Evolutionary conservation across 1,284 basidiomycete species (phyloP).

Genomic region (Papiliotrema nemorosa): DNA sequence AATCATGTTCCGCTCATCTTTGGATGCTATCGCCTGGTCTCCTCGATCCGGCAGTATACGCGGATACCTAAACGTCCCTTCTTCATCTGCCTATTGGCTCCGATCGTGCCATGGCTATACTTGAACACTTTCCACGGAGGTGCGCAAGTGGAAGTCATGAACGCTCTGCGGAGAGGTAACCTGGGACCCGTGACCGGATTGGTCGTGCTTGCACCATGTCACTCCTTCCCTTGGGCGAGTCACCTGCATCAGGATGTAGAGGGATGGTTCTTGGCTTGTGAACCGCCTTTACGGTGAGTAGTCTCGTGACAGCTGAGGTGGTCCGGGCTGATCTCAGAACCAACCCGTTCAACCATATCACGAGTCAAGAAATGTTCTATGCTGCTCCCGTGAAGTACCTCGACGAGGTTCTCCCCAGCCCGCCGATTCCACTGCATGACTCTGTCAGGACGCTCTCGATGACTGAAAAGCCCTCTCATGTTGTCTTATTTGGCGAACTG

Average conservation of each 20-base stretch:
- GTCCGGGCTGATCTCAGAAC: conserved; percentile 23
- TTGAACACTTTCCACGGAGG: conserved; percentile 68
- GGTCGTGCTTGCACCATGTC: conserved; percentile 92
- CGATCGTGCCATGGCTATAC: conserved; percentile 63
- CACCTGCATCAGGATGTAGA: conserved; percentile 72
- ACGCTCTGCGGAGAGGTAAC: conserved; percentile 24
- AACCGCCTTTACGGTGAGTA: conserved; percentile 73
- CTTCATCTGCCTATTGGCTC: conserved; percentile 54
- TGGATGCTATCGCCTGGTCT: conserved; percentile 9
- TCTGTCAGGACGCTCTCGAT: conserved; percentile 58
- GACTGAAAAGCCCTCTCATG: conserved; percentile 20
- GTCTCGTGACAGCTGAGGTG: neutral
- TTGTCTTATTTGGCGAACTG: conserved; percentile 28
- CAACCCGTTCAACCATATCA: conserved; percentile 56
- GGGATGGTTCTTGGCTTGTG: conserved; percentile 82
- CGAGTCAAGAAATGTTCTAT: conserved; percentile 84
- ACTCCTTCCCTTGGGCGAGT: conserved; percentile 93
- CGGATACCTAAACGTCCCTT: conserved; percentile 45
- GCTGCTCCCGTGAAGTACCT: conserved; percentile 64
- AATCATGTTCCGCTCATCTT: conserved; percentile 46
- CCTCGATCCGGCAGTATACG: conserved; percentile 35
- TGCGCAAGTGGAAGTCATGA: conserved; percentile 72
- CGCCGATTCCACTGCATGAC: conserved; percentile 25
- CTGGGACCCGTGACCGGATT: conserved; percentile 52
- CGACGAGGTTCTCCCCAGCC: conserved; percentile 58